A percentile compares a stretch with the other conserved stretches of the same genome.
phyloP scores from a whole-genome alignment of 2,329 filamentous ascomycete species.

The Aspergillus alliaceus region DNA sequence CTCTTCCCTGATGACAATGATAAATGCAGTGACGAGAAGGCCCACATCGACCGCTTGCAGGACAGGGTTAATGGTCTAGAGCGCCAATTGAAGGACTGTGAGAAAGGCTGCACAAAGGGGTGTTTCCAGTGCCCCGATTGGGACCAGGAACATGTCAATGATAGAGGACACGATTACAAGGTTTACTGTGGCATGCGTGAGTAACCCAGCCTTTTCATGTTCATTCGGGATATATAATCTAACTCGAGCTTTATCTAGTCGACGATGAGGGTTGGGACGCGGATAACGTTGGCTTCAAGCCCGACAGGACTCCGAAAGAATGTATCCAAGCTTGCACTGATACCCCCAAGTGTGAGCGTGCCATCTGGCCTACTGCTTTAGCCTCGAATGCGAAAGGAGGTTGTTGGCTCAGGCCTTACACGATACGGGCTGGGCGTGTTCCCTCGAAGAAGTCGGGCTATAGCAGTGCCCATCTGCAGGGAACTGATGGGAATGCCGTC shows the following conservation, averaged over 20 bases:
- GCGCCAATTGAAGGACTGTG: not conserved
- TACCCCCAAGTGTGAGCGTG: not conserved
- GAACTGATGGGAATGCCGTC: not conserved
- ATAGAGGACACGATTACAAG: not conserved
- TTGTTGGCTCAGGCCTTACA: not conserved
- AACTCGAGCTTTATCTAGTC: not conserved
- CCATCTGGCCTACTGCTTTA: not conserved
- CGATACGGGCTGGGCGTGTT: not conserved
- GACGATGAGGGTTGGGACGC: not conserved
- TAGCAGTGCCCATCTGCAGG: not conserved
- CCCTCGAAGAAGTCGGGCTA: not conserved
- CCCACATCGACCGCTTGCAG: not conserved
- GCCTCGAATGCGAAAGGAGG: not conserved
- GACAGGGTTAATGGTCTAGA: not conserved
- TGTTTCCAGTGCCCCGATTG: not conserved
- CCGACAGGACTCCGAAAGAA: not conserved
- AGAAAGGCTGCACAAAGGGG: not conserved
- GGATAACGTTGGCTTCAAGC: not conserved
- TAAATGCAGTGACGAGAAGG: not conserved
- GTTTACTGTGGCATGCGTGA: not conserved
- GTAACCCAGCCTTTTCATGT: not conserved
- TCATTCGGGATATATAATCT: not conserved
- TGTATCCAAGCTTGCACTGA: not conserved
- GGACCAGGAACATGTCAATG: not conserved
- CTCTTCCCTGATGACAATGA: not conserved